Evolutionary conservation across 2,329 filamentous ascomycete species (phyloP).

Genomic region (Aspergillus proliferans): DNA sequence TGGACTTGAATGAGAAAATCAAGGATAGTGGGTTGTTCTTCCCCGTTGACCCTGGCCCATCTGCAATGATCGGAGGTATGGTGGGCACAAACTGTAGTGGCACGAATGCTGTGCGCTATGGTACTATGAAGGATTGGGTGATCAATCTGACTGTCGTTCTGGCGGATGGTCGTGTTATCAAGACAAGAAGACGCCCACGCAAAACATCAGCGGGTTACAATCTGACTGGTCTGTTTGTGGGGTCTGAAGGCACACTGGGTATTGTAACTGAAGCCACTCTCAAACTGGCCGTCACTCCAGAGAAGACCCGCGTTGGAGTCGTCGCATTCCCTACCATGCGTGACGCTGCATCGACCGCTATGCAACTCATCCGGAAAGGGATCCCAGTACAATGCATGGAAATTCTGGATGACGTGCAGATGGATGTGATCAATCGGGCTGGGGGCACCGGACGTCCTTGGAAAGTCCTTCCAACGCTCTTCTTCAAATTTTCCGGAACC

Average conservation of each 20-base stretch:
- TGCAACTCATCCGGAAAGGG: constrained; percentile 57
- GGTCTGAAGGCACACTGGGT: constrained; percentile 65
- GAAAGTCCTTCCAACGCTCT: constrained; percentile 36
- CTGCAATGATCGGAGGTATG: constrained; percentile 54
- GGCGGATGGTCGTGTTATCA: constrained; percentile 62
- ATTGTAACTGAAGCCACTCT: constrained; percentile 65
- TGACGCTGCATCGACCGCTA: constrained; percentile 58
- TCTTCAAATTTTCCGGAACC: constrained; percentile 64
- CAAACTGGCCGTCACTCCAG: constrained; percentile 59
- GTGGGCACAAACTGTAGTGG: constrained; percentile 63
- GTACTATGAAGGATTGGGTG: constrained; percentile 72
- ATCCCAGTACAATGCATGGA: constrained; percentile 63
- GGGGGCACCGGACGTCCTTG: constrained; percentile 51
- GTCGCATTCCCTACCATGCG: constrained; percentile 55
- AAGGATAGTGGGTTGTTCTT: constrained; percentile 76
- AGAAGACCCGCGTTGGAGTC: constrained; percentile 59
- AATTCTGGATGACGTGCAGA: constrained; percentile 55
- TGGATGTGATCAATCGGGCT: constrained; percentile 62
- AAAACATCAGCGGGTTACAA: constrained; percentile 70
- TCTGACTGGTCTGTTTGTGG: constrained; percentile 61
- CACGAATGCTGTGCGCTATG: constrained; percentile 58
- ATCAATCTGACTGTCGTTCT: constrained; percentile 65
- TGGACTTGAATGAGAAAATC: constrained; percentile 72
- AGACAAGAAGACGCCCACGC: constrained; percentile 59
- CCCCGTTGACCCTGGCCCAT: constrained; percentile 77